Evolutionary conservation across 352 stramenopile species (phyloP).

Genomic region (Bremia lactucae): DNA sequence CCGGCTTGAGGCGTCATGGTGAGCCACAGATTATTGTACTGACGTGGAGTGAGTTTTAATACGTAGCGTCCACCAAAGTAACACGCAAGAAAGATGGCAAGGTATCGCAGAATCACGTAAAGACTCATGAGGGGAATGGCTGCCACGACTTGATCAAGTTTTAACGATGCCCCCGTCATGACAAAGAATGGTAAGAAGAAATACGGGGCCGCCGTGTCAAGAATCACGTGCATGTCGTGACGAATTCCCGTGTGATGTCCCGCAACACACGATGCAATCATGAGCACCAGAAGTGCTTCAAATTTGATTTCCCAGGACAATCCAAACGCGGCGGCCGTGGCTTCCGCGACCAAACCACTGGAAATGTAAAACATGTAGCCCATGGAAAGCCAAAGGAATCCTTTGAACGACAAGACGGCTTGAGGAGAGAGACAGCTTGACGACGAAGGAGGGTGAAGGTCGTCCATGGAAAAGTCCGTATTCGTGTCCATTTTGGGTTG

Average conservation of each 20-base stretch:
- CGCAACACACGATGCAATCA: conserved; percentile 50
- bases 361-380: conserved; percentile 55
- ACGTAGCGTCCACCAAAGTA: conserved; percentile 52
- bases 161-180: conserved; percentile 60
- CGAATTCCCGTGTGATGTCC: conserved; percentile 51
- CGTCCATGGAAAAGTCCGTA: no score
- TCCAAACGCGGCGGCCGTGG: conserved; percentile 32
- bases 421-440: no score
- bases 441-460: no score
- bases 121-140: conserved; percentile 56
- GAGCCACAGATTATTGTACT: conserved; percentile 72
- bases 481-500: no score
- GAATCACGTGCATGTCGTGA: conserved; percentile 70
- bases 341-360: conserved; percentile 33
- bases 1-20: conserved; percentile 64
- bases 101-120: conserved; percentile 45
- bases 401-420: no score
- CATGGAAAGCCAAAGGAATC: conserved; percentile 50
- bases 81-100: conserved; percentile 49
- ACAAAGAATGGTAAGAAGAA: conserved; percentile 73
- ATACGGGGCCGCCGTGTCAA: conserved; percentile 54
- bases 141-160: conserved; percentile 49
- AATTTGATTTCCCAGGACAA: conserved; percentile 62
- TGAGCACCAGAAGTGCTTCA: conserved; percentile 57
- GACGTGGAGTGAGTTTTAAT: conserved; percentile 37